Evolutionary conservation across 2,329 filamentous ascomycete species (phyloP).

Genomic region (Cytospora paraplurivora): DNA sequence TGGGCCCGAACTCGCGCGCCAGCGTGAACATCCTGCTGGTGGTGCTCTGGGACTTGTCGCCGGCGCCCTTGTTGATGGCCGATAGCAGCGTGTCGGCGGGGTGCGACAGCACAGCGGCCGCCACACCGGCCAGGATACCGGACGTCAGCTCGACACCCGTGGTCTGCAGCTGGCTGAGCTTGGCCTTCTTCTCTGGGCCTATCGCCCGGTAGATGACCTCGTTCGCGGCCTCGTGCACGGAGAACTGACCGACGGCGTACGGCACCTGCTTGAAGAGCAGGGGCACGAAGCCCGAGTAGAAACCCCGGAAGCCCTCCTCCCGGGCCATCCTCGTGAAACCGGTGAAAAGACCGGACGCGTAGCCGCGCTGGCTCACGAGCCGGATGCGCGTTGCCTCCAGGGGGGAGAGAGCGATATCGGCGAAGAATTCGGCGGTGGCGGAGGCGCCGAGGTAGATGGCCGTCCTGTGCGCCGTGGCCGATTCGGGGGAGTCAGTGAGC

Average conservation of each 20-base stretch:
- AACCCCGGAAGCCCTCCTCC: slow-evolving; percentile 76
- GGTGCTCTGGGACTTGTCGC: slow-evolving; percentile 49
- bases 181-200: slow-evolving; percentile 67
- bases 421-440: slow-evolving; percentile 70
- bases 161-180: slow-evolving; percentile 69
- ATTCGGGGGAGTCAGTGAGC: slow-evolving; percentile 57
- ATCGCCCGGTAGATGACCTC: slow-evolving; percentile 72
- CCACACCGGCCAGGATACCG: slow-evolving; percentile 85
- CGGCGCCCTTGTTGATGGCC: slow-evolving; percentile 58
- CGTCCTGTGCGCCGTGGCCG: slow-evolving; percentile 48
- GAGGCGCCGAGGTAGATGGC: slow-evolving; percentile 73
- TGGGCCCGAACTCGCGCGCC: slow-evolving; percentile 53
- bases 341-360: slow-evolving; percentile 69
- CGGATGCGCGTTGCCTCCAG: slow-evolving; percentile 81
- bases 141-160: slow-evolving; percentile 84
- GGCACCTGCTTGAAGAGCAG: slow-evolving; percentile 88
- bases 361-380: slow-evolving; percentile 79
- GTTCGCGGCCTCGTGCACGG: slow-evolving; percentile 86
- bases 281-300: slow-evolving; percentile 90
- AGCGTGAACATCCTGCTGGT: slow-evolving; percentile 56
- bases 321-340: slow-evolving; percentile 76
- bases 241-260: slow-evolving; percentile 93
- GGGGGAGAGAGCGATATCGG: slow-evolving; percentile 83
- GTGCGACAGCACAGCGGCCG: slow-evolving; percentile 85
- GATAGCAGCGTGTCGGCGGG: slow-evolving; percentile 71